Base-by-base conservation (phyloP, 164 flowering plant genomes). In the Santalum album region DNA sequence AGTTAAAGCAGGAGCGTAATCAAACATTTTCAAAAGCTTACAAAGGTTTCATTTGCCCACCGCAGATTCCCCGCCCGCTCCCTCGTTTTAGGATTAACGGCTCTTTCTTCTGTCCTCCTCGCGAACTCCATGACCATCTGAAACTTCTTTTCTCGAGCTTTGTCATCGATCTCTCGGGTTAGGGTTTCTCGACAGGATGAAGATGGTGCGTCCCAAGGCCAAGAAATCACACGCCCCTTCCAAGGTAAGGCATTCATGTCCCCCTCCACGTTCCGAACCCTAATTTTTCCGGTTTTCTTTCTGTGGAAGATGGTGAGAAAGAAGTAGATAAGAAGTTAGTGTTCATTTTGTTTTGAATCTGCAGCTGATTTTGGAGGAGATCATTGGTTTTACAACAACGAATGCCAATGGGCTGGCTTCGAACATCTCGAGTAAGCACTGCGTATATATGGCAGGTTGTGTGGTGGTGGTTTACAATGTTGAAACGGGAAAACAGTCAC, bases 381-480 rank as follows among this genome's bases (percentile, higher is more conserved):
- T 80, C 10, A 77, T 81, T 36, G 90, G 87, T 11, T 54, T 83
- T 55, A 81, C 87, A 0, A 66, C 78, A 6, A 81, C 68, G 61
- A 77, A 71, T 39, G 69, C 69, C 18, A 86, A 72, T 47, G 95
- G 90, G 53, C 61, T 86, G 73, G 78, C 79, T n/a, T 75, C 81
- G 19, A 73, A 64, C 55, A 22, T 20, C 12, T 56, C 49, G 23
- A 69, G 57, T 3, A 57, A 73, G 6, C 75, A 69, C 1, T 86
- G 82, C 45, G 81, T 65, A 6, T 86, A 81, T 49, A 35, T 74
- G 49, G 95, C 90, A 1, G 90, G 88, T 11, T 86, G 87, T 57
- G 83, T 78, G 11, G 83, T 66, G 25, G 90, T 83, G 62, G 70
- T 80, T 27, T 77, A 78, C 66, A 61, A 83, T 56, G 80, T 78